These are phyloP conservation scores for Leishmania guyanensis DNA, from an alignment of 208 protist species.

Conservation along the genomic window DNA sequence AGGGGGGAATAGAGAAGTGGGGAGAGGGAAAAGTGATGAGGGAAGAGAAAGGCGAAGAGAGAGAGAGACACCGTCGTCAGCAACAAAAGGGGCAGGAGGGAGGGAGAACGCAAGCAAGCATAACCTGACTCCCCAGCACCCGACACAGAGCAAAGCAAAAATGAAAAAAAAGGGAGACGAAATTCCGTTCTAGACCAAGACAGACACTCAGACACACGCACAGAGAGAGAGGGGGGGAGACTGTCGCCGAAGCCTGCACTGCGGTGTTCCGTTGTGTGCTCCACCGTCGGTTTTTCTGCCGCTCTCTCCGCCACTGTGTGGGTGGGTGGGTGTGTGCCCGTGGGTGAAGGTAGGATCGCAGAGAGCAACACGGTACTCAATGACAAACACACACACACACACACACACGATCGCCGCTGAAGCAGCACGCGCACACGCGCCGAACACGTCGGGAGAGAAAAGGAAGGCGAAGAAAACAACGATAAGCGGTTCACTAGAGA, in stretches of 20 bases:
- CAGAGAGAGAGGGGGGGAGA: neutral
- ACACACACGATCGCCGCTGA: neutral
- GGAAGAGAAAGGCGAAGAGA: neutral
- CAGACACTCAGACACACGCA: neutral
- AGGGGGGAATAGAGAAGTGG: neutral
- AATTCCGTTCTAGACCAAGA: neutral
- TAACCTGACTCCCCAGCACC: neutral
- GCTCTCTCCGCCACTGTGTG: neutral
- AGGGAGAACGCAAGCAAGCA: neutral
- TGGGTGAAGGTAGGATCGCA: neutral
- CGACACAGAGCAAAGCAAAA: neutral
- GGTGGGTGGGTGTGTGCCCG: too few species aligned
- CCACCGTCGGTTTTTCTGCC: neutral
- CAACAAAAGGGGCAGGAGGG: neutral
- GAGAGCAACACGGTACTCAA: neutral
- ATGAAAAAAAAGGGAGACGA: neutral
- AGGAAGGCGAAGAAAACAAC: neutral
- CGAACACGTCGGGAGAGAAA: neutral
- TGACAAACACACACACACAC: neutral
- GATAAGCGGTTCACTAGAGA: neutral
- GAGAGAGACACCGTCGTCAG: neutral
- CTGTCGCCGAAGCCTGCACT: neutral
- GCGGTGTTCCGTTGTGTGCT: neutral
- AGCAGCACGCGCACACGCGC: neutral
- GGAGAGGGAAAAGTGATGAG: too few species aligned